Conservation (phyloP, 768 basidiomycete genomes). For the Ephemerocybe angulata region DNA sequence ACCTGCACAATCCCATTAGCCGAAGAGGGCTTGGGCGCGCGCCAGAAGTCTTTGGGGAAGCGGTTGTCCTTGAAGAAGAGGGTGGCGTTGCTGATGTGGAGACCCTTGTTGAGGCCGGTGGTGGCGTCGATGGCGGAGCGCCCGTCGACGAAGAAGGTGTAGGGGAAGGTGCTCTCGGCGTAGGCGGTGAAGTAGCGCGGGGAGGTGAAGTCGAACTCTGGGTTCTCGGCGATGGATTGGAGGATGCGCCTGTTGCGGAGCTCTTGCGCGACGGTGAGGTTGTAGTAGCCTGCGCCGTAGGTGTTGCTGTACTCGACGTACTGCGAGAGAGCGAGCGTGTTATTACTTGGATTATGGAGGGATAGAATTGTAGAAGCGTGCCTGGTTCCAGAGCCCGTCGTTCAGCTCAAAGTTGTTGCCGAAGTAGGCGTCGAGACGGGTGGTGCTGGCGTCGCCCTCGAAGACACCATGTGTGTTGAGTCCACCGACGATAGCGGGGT, state of each 20-base stretch:
- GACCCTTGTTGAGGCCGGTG: constrained; percentile 6
- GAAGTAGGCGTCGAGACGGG: constrained; percentile 17
- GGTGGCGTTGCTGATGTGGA: constrained; percentile 12
- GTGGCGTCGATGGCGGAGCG: constrained; percentile 10
- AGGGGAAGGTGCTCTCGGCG: constrained; percentile 17
- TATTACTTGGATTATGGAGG: not conserved
- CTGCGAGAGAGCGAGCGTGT: constrained; percentile 5
- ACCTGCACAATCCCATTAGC: constrained; percentile 3
- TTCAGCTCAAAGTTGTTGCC: constrained; percentile 22
- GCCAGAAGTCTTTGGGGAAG: constrained; percentile 17
- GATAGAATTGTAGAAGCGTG: not conserved
- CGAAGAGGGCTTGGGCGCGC: constrained; percentile 7
- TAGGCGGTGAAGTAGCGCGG: constrained; percentile 19
- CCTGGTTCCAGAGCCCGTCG: constrained; percentile 18
- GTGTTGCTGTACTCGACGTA: constrained; percentile 16
- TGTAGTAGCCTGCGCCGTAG: constrained; percentile 20
- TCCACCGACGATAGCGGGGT: constrained; percentile 19
- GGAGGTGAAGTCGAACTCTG: constrained; percentile 14
- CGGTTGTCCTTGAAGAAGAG: constrained; percentile 17
- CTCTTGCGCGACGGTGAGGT: constrained; percentile 17
- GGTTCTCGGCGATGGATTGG: constrained; percentile 20
- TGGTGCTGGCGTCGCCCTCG: constrained; percentile 15
- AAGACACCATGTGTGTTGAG: constrained; percentile 18
- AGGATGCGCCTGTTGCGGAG: constrained; percentile 16
- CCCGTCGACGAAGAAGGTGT: constrained; percentile 18